Base-by-base conservation (phyloP, 2,329 filamentous ascomycete genomes). In the Phialophora verrucosa region DNA sequence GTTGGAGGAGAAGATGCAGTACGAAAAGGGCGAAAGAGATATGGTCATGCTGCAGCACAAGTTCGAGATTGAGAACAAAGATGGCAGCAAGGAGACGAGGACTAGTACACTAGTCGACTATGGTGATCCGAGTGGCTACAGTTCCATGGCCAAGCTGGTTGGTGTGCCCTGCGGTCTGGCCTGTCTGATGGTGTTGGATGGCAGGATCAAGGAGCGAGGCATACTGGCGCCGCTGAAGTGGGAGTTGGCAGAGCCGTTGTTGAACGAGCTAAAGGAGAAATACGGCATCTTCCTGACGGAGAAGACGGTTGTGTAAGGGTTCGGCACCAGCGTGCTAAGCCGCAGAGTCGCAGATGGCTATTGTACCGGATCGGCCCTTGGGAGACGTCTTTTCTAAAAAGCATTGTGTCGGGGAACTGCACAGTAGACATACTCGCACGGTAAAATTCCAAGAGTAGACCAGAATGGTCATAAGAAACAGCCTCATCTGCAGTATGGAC, bases 1-100 rank as follows among this genome's bases (percentile, higher is more conserved):
- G 2, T 86, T 97, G 32, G 92, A 96, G 84, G 82, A 91, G 84
- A 96, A 96, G 88, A 96, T 96, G 91, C 87, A 91, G 79, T 97
- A 90, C 79, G 90, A 87, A 75, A 83, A 90, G 73, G 90, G 86
- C 68, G 92, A 97, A 87, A 89, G 93, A 66, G 93, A 96, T 79
- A 83, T 96, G 71, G 91, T 95, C 38, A 87, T 91, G 81, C 75
- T 83, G 42, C 81, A 83, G 73, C 81, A 83, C 74, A 81, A 78
- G 82, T 96, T 96, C 78, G 88, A 89, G 77, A 91, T 96, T 72
- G 91, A 95, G 84, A 83, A 90, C 80, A 88, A 89, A 80, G 90
- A 95, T 76, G 92, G 92, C 74, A 86, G 81, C 76, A 87, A 85
- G 78, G 88, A 96, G 83, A 92, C 88, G 53, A 84, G 89, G 70